Percentiles rank a stretch among this genome's conserved stretches.
These are phyloP conservation scores for Penicillium paxilli DNA, from an alignment of 495 filamentous ascomycete genomes.

Conservation along the genomic window DNA sequence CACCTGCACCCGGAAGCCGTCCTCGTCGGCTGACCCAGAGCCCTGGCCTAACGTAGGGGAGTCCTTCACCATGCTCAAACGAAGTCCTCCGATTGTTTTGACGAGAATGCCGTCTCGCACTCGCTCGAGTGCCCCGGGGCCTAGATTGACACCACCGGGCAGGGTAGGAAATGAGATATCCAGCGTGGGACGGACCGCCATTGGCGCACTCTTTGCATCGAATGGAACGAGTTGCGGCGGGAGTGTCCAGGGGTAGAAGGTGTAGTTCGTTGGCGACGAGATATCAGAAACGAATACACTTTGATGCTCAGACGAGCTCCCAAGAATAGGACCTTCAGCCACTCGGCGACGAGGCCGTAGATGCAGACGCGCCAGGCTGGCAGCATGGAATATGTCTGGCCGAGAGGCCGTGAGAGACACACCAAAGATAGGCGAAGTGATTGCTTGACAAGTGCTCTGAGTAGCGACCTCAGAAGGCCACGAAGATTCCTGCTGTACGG, in stretches of 20 bases:
- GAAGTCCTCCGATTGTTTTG: slow-evolving; percentile 74
- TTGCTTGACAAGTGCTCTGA: slow-evolving; percentile 55
- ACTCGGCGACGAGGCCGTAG: slow-evolving; percentile 59
- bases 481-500: too few relatives aligned
- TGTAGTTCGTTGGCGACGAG: slow-evolving; percentile 72
- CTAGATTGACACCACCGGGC: slow-evolving; percentile 53
- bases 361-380: slow-evolving; percentile 80
- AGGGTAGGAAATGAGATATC: slow-evolving; percentile 80
- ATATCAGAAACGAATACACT: slow-evolving; percentile 58
- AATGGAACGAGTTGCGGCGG: slow-evolving; percentile 70
- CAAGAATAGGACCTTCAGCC: slow-evolving; percentile 53
- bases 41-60: too few relatives aligned
- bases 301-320: slow-evolving; percentile 51
- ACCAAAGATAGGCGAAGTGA: slow-evolving; percentile 61
- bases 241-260: slow-evolving; percentile 91
- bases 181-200: slow-evolving; percentile 62
- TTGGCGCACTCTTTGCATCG: slow-evolving; percentile 69
- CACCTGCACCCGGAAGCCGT: slow-evolving; percentile 68
- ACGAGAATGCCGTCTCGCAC: slow-evolving; percentile 75
- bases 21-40: slow-evolving; percentile 32
- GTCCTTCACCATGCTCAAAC: slow-evolving; percentile 77
- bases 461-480: slow-evolving; percentile 5
- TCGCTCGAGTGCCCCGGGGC: slow-evolving; percentile 56
- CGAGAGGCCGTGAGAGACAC: slow-evolving; percentile 80
- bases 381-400: slow-evolving; percentile 87